Conservation (phyloP, 139 green algal species). For the Chlorella sp. region DNA sequence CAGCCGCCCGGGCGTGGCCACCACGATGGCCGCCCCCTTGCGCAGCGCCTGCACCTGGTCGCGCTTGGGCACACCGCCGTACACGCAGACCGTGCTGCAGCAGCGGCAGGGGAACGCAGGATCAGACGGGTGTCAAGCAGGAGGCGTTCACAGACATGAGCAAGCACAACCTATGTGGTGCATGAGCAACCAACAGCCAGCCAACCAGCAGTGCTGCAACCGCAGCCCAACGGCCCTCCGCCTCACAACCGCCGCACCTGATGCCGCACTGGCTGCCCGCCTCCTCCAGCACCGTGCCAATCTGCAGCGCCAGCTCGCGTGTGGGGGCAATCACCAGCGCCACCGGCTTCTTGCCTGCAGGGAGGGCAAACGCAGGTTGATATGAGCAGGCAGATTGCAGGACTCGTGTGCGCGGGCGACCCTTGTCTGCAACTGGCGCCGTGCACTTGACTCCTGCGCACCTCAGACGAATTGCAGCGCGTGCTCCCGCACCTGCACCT, state of each 20-base stretch:
- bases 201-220: too few relatives aligned
- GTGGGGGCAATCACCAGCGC: slow-evolving; percentile 91
- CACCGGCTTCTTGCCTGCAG: slow-evolving; percentile 65
- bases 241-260: slow-evolving; percentile 35
- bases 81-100: slow-evolving; percentile 77
- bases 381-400: too few relatives aligned
- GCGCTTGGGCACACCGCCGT: slow-evolving; percentile 92
- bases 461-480: neutral
- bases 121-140: too few relatives aligned
- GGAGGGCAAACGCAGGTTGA: too few relatives aligned
- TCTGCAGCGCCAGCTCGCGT: slow-evolving; percentile 93
- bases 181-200: too few relatives aligned
- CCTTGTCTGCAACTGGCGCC: too few relatives aligned
- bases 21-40: slow-evolving; percentile 70
- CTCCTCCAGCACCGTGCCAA: slow-evolving; percentile 78
- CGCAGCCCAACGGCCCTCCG: neutral
- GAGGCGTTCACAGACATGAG: too few relatives aligned
- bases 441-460: too few relatives aligned
- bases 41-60: slow-evolving; percentile 63
- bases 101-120: neutral
- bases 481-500: neutral
- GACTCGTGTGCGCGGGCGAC: too few relatives aligned
- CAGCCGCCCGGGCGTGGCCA: slow-evolving; percentile 92
- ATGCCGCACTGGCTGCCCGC: slow-evolving; percentile 58
- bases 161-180: too few relatives aligned